These are phyloP conservation scores for Argentina anserina DNA, from an alignment of 306 rosid genomes.

Conservation along the genomic window DNA sequence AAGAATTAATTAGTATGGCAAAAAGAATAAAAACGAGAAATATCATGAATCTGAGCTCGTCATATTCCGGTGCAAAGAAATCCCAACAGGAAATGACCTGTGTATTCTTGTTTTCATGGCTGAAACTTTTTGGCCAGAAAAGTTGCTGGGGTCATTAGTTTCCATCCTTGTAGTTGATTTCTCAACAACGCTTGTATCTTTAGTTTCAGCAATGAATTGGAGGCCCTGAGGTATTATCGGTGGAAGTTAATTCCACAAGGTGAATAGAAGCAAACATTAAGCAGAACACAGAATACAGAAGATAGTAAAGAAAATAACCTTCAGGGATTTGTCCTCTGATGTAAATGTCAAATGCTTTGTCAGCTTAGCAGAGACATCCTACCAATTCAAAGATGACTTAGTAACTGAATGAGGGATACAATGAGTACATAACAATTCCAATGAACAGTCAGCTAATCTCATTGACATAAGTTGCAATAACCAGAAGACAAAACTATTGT, in stretches of 20 bases:
- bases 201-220: constrained; percentile 40
- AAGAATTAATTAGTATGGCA: constrained; percentile 7
- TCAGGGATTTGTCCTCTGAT: constrained; percentile 34
- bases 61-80: constrained; percentile 29
- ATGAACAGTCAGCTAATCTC: background rate
- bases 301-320: constrained; percentile 28
- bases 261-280: background rate
- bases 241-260: background rate
- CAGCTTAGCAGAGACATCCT: constrained; percentile 34
- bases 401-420: background rate
- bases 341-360: constrained; percentile 28
- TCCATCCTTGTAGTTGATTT: constrained; percentile 3
- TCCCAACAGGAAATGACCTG: constrained; percentile 44
- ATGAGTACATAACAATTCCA: background rate
- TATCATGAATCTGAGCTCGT: constrained; percentile 19
- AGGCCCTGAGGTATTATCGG: constrained; percentile 40
- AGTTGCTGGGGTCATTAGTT: constrained; percentile 12
- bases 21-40: background rate
- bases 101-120: constrained; percentile 36
- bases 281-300: background rate
- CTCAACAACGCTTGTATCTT: constrained; percentile 16
- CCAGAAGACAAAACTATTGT: background rate
- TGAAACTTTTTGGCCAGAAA: constrained; percentile 20
- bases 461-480: background rate
- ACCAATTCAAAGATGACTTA: background rate